Evolutionary conservation across 2,329 filamentous ascomycete genomes (phyloP).

Genomic region (Neopestalotiopsis clavispora): DNA sequence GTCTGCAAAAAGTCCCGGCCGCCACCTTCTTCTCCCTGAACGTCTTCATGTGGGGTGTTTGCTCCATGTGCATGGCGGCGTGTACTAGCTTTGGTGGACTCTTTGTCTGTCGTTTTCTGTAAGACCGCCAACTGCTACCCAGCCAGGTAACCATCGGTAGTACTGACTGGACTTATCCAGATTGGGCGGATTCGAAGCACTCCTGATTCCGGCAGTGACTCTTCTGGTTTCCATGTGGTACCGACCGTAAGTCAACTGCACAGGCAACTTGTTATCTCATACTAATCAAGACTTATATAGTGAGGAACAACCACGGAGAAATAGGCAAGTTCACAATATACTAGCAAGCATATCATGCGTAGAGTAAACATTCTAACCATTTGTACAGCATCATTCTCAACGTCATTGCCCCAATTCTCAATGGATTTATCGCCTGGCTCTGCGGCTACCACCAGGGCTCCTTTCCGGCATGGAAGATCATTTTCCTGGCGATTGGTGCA

Average conservation of each 20-base stretch:
- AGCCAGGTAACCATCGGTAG: not conserved
- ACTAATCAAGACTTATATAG: not conserved
- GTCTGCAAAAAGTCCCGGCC: slow-evolving; percentile 25
- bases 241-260: slow-evolving; percentile 15
- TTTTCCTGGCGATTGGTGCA: slow-evolving; percentile 30
- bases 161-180: not conserved
- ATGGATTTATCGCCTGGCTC: slow-evolving; percentile 29
- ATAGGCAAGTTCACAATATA: slow-evolving; percentile 8
- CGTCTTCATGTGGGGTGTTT: slow-evolving; percentile 27
- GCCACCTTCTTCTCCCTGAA: slow-evolving; percentile 25
- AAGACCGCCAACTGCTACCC: not conserved
- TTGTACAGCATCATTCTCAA: slow-evolving; percentile 28
- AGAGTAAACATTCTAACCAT: not conserved
- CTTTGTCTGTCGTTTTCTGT: slow-evolving; percentile 27
- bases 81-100: slow-evolving; percentile 26
- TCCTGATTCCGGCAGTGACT: slow-evolving; percentile 28
- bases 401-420: slow-evolving; percentile 30
- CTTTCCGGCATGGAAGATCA: slow-evolving; percentile 31
- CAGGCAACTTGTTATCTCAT: not conserved
- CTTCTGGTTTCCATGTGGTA: slow-evolving; percentile 28
- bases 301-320: slow-evolving; percentile 32
- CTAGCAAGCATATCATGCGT: not conserved
- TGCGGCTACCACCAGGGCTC: slow-evolving; percentile 27
- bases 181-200: slow-evolving; percentile 27
- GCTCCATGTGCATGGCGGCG: slow-evolving; percentile 26